Base-by-base conservation (phyloP, 2,329 filamentous ascomycete genomes). In the Cladosporium sp. region DNA sequence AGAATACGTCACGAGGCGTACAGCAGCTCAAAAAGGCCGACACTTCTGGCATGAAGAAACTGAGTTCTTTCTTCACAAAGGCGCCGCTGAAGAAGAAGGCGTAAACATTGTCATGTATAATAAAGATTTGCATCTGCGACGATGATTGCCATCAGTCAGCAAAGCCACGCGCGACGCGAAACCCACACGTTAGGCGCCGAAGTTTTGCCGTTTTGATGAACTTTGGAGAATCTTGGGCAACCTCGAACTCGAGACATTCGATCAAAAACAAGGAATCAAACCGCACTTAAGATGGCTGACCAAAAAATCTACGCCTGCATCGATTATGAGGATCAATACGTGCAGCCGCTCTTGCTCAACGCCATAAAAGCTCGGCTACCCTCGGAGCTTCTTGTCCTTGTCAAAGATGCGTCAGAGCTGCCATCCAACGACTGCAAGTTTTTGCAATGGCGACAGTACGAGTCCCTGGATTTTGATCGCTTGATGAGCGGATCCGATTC, bases 1-100 rank as follows among this genome's bases (percentile, higher is more conserved):
- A 96, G 80, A 87, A 86, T 2, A 86, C 91, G 79, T 95, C 91
- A 68, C 84, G 88, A 30, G 93, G 88, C 0, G 87, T 97, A 1
- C 89, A 88, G 75, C 86, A 93, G 57, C 77, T 99, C 73, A 91
- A 91, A 76, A 99, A 98, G 80, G 94, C 93, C 57, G 91, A 98
- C 79, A 93, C 90, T 0, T 87, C 80, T 25, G 95, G 95, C 1
- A 99, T 99, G 95, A 95, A 91, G 85, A 99, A 98, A 82, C 86
- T 99, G 86, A 97, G 91, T 75, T 86, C 89, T 67, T 99, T 99
- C 80, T 99, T 99, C 78, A 88, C 88, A 67, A 96, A 94, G 80
- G 80, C 79, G 62, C 53, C 67, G 2, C 63, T 61, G 13, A 67
- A 65, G 56, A 63, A 62, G 18, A 28, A 34, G 39, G 34, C 30